phyloP scores from a whole-genome alignment of 345 rosid genomes.

The Lepidium sativum region DNA sequence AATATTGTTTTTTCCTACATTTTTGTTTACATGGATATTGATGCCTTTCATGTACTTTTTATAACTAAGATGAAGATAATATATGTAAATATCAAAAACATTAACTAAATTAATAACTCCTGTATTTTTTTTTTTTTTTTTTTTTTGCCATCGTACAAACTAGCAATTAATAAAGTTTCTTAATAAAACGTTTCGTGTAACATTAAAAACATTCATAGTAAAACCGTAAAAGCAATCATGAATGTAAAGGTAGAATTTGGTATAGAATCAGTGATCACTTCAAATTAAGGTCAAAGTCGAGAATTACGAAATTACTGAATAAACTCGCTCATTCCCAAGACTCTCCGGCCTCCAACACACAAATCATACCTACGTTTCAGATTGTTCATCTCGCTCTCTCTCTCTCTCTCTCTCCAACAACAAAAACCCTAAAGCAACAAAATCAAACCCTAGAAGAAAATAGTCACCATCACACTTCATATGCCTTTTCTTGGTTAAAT shows the following conservation, averaged over 20 bases:
- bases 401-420: conserved; percentile 4
- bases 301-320: conserved; percentile 10
- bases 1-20: too few relatives aligned
- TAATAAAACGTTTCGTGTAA: background rate
- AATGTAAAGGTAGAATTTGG: background rate
- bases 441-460: conserved; percentile 22
- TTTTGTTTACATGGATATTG: too few relatives aligned
- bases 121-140: too few relatives aligned
- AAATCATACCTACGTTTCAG: conserved; percentile 11
- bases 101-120: background rate
- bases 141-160: too few relatives aligned
- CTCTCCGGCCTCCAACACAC: conserved; percentile 11
- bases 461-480: conserved; percentile 19
- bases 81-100: background rate
- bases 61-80: too few relatives aligned
- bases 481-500: background rate
- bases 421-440: conserved; percentile 17
- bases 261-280: conserved; percentile 14
- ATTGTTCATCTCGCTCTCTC: conserved; percentile 5
- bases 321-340: conserved; percentile 23
- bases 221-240: conserved; percentile 4
- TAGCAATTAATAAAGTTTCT: too few relatives aligned
- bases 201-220: background rate
- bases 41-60: too few relatives aligned
- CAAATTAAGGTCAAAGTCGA: conserved; percentile 14